Evolutionary conservation across 306 rosid species (phyloP), one percentile per base, ranked within the genome.

Genomic region (Sesbania bispinosa): DNA sequence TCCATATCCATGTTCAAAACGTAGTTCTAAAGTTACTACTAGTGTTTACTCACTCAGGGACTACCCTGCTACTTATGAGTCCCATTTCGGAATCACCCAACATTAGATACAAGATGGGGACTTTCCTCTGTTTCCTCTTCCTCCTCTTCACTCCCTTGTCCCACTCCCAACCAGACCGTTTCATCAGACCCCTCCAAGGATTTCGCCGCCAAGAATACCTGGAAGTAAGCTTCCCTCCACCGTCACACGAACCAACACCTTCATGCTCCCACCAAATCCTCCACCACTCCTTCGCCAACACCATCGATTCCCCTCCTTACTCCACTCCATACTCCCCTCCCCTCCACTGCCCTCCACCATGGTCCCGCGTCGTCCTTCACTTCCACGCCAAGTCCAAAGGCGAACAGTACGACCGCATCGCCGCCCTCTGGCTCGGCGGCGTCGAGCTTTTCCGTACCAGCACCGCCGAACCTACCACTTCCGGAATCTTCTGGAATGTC

Each of bases 391-490:
- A 50, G 9, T 87, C 82, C 69, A 78, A 65, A 39, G 96, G 96
- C 61, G 84, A 89, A 13, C 97, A 92, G 69, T 89, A 87, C 88
- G 93, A 89, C 33, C 96, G 97, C 51, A 85, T 92, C 67, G 81
- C 90, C 72, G 97, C 86, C 61, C 0, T 92, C 6, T 92, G 93
- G 96, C 88, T 92, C 50, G 86, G 69, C 69, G 97, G 96, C 15
- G 90, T 10, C 2, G 97, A 92, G 83, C 69, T 92, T 41, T 76
- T 92, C 71, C 91, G 97, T 1, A 92, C 93, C 53, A 89, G 96
- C 87, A 89, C 97, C 7, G 88, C 96, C 35, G 85, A 89, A 62
- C 96, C 97, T 9, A 77, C 82, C 10, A 7, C 52, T 27, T 7
- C 62, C 2, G 90, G 88, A 16, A 27, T 89, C 80, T 84, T 80